Evolutionary conservation across 2,329 filamentous ascomycete genomes (phyloP), one percentile per base, ranked within the genome.

Genomic region (Cercospora zeae-maydis): DNA sequence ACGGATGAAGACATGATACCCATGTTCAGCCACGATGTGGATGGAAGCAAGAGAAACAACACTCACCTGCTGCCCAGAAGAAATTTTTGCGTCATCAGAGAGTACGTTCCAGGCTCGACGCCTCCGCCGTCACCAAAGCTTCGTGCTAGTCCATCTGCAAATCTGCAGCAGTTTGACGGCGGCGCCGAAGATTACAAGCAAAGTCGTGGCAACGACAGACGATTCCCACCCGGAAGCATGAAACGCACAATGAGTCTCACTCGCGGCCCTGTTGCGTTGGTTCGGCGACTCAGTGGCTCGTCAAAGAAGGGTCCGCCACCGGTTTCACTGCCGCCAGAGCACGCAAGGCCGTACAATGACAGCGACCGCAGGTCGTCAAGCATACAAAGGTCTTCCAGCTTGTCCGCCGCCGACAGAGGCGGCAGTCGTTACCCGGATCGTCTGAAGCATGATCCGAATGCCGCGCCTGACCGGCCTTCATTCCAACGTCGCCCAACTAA

Each of bases 1-100:
- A 99, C 95, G 0, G 91, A 98, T 62, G 95, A 99, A 77, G 87
- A 91, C 76, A 96, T 99, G 91, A 95, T 98, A 47, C 92, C 93
- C 0, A 87, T 99, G 65, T 99, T 99, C 75, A 86, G 84, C 1
- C 87, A 92, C 62, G 95, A 96, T 67, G 91, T 97, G 1, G 92
- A 97, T 71, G 91, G 91, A 42, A 96, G 92, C 75, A 83, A 87
- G 19, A 86, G 95, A 65, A 98, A 96, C 77, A 99, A 99, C 76
- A 96, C 92, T 72, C 87, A 88, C 64, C 81, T 99, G 1, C 81
- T 98, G 9, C 93, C 93, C 19, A 89, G 95, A 63, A 86, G 95
- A 33, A 99, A 99, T 75, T 99, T 93, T 91, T 98, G 93, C 75
- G 91, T 92, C 2, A 96, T 99, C 70, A 85, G 90, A 58, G 84